Base-by-base conservation (phyloP, 176 grass and related monocot species). In the Avena insularis region DNA sequence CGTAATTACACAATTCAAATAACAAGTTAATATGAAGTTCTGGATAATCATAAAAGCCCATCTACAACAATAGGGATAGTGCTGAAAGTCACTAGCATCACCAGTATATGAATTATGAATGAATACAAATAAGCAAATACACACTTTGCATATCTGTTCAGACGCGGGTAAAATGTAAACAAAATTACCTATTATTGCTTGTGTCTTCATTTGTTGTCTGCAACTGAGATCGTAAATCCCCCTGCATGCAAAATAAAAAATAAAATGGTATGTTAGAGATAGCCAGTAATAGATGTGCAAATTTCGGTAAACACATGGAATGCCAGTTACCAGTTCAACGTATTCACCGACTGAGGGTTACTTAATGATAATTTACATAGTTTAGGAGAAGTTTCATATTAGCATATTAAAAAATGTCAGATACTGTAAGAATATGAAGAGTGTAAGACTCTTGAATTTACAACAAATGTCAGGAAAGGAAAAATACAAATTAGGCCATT, bases 171-270 rank as follows among this genome's bases (percentile, higher is more conserved):
- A 79, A 54, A 79, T 46, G 58, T 63, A 87, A 36, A 86, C 27
- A 86, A 85, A 89, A 74, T 66, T 86, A 99, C 97, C 97, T 94
- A 73, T 84, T 92, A 58, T 86, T 91, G 82, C 58, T 90, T 83
- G 89, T 87, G 79, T 91, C 92, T 86, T 96, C 97, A 81, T 94
- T 84, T 80, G 91, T 95, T 81, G 92, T 87, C 75, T 99, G 94
- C 89, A 99, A 90, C 23, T 99, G 97, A 60, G 92, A 94, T 57
- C 94, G 94, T 56, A 99, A 71, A 85, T 91, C 71, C 3, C 97
- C 97, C 97, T 99, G 87, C 56, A 85, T 78, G n/a, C 29, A 72
- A 75, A 17, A 12, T 51, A 43, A 43, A 81, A 74, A 19, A 69
- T 54, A 53, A 82, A 50, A 82, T 19, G 29, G 21, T 62, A 70